Evolutionary conservation across 2,329 filamentous ascomycete genomes (phyloP), one percentile per base, ranked within the genome.

Genomic region (Colletotrichum sansevieriae): DNA sequence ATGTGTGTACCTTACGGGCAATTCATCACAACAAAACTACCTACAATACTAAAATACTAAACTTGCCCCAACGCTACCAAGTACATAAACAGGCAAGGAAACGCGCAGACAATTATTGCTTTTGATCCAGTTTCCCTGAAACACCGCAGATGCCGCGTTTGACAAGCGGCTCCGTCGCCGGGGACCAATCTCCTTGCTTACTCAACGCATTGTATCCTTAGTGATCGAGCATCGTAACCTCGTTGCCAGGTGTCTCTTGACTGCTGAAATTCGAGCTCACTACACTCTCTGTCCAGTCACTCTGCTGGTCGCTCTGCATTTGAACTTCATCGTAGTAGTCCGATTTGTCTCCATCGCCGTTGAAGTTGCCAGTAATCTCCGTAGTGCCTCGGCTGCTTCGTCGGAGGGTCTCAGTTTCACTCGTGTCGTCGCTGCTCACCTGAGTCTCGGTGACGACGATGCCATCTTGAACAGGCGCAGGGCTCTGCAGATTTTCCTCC

Each of bases 371-470:
- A 2, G 78, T 81, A 65, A 76, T 79, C 41, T 76, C 77, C 1
- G 82, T 85, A 7, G 83, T 85, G 46, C 82, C 84, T 11, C 81
- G 76, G 71, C 84, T 69, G 46, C 79, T 82, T 65, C 84, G 78
- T 47, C 86, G 79, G 65, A 86, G 76, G 6, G 83, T 87, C 22
- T 82, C 83, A 2, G 80, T 76, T 39, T 91, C 88, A 73, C 85
- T 89, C 29, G 78, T 78, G 20, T 78, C 78, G 25, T 81, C 82
- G 8, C 73, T 73, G 2, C 70, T 72, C 6, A 62, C 63, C 7
- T 70, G 70, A 18, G 51, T 67, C 7, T 71, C 74, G 1, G 72
- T 70, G 15, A 60, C 68, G 8, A 39, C 39, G 13, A 65, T 25
- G 4, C 44, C 44, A 15, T 58, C 52, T 35, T 47, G 52, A 12